Evolutionary conservation across 2,329 filamentous ascomycete genomes (phyloP), one percentile per base, ranked within the genome.

Genomic region (Lachnellula cervina): DNA sequence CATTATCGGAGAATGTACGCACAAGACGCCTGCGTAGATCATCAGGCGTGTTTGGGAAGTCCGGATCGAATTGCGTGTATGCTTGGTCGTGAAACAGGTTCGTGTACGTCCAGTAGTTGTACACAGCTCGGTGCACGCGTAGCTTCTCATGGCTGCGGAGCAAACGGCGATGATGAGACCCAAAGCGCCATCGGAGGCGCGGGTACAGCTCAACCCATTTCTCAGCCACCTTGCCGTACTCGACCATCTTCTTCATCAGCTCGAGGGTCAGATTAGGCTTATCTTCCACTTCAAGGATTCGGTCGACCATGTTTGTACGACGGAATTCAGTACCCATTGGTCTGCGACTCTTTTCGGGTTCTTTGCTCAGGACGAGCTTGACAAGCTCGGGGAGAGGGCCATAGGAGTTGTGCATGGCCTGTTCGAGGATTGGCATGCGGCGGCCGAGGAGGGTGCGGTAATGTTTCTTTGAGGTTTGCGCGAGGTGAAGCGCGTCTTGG

Each of bases 161-260:
- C 13, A 69, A 55, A 16, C 68, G 64, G 16, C 68, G 61, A 51
- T 68, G 63, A 17, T 66, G 62, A 4, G 63, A 67, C 14, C 62
- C 63, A 21, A 62, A 57, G 5, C 67, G 62, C 68, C 68, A 70
- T 37, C 64, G 60, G 8, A 69, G 59, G 46, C 63, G 64, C 11
- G 68, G 68, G 50, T 67, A 70, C 16, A 70, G 55, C 42, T 69
- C 67, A 35, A 62, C 59, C 67, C 67, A 69, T 44, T 59, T 59
- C 14, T 66, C 63, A 28, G 63, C 68, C 49, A 66, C 58, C 56
- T 60, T 64, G 9, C 66, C 68, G 35, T 65, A 68, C 42, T 56
- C 44, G 8, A 66, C 57, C 65, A 69, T 69, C 54, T 67, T 69
- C 21, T 61, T 61, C 50, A 69, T 63, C 23, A 65, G 54, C 35